Conservation (phyloP, 2,329 filamentous ascomycete genomes). For the Epichloe coenophiala region DNA sequence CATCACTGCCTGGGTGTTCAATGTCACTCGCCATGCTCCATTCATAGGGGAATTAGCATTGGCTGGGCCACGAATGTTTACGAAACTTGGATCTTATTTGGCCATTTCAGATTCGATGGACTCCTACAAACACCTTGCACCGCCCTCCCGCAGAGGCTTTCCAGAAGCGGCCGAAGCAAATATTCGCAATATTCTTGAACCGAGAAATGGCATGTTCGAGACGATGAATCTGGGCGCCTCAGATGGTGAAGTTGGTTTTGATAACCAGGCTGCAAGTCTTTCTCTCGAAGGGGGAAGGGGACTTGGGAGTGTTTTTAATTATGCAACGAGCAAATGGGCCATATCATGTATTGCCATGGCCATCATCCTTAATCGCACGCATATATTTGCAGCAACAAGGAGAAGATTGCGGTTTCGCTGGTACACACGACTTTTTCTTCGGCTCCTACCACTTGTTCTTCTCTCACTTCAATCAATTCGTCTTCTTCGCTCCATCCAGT, state of each 20-base stretch:
- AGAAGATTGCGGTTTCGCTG: constrained; percentile 65
- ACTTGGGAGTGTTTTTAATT: constrained; percentile 76
- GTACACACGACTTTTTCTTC: constrained; percentile 55
- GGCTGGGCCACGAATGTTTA: constrained; percentile 57
- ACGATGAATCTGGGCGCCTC: neutral
- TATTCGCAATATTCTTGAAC: constrained; percentile 18
- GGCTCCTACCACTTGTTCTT: constrained; percentile 56
- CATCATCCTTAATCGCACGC: constrained; percentile 77
- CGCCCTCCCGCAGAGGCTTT: constrained; percentile 10
- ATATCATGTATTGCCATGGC: constrained; percentile 77
- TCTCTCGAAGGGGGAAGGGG: constrained; percentile 52
- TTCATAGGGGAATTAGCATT: constrained; percentile 55
- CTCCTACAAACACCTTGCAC: constrained; percentile 27
- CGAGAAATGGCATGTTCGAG: constrained; percentile 3
- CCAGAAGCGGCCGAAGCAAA: constrained; percentile 12
- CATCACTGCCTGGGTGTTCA: constrained; percentile 42
- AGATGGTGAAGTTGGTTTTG: constrained; percentile 3
- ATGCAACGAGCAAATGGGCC: constrained; percentile 86
- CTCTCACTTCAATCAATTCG: constrained; percentile 54
- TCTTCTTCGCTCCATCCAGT: constrained; percentile 75
- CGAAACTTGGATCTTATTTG: constrained; percentile 52
- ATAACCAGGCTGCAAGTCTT: constrained; percentile 28
- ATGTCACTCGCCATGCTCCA: constrained; percentile 46
- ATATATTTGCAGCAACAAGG: constrained; percentile 84
- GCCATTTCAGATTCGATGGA: constrained; percentile 47